These are phyloP conservation scores for Amylocystis lapponica DNA, from an alignment of 768 basidiomycete genomes.

Conservation along the genomic window DNA sequence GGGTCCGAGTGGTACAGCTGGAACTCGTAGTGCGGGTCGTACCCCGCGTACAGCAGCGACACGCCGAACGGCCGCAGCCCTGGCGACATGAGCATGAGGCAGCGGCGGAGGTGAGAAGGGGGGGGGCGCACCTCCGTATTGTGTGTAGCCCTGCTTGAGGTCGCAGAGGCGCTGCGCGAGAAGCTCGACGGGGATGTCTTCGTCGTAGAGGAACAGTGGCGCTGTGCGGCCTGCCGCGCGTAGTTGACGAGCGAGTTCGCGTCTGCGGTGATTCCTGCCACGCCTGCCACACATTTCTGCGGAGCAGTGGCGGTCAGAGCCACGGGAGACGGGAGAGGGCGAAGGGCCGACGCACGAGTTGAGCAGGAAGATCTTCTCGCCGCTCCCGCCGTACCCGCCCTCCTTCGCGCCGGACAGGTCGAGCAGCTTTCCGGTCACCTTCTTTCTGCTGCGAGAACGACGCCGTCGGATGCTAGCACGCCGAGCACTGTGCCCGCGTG, in stretches of 20 bases:
- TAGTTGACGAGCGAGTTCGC: constrained; percentile 97
- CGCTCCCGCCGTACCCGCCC: constrained; percentile 89
- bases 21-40: constrained; percentile 93
- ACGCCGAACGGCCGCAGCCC: constrained; percentile 98
- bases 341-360: constrained; percentile 60
- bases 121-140: constrained; percentile 72
- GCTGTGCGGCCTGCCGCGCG: constrained; percentile 85
- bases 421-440: constrained; percentile 95
- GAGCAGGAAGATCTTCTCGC: constrained; percentile 96
- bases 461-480: constrained; percentile 84
- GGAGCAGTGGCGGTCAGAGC: background rate
- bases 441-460: constrained; percentile 94
- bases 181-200: constrained; percentile 96
- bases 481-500: constrained; percentile 93
- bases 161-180: constrained; percentile 92
- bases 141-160: constrained; percentile 98
- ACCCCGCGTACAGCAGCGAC: constrained; percentile 93
- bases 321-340: too few species aligned
- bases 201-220: constrained; percentile 87
- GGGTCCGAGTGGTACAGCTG: constrained; percentile 99
- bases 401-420: constrained; percentile 85
- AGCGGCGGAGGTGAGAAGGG: background rate
- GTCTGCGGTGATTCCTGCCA: constrained; percentile 94
- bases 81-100: constrained; percentile 22
- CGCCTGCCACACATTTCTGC: constrained; percentile 91